These are phyloP conservation scores for Wickerhamomyces kurtzmanii DNA, from an alignment of 805 yeast species.

Conservation along the genomic window DNA sequence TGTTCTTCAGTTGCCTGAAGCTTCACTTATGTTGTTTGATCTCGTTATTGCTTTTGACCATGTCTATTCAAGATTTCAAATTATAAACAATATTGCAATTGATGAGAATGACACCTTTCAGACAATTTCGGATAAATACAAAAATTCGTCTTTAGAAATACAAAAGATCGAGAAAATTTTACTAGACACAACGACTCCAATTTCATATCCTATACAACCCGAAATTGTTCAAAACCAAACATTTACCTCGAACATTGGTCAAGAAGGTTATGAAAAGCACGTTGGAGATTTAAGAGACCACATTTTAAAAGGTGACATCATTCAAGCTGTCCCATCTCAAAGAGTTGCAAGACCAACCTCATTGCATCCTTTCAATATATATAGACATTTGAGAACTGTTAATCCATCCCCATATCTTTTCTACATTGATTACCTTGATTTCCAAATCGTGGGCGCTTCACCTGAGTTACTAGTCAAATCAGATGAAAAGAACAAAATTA, in stretches of 20 bases:
- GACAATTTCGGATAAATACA: slow-evolving; percentile 34
- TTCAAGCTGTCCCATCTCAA: slow-evolving; percentile 98
- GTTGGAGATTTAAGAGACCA: slow-evolving; percentile 70
- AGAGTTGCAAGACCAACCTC: slow-evolving; percentile 93
- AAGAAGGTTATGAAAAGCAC: slow-evolving; percentile 83
- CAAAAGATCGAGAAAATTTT: slow-evolving; percentile 41
- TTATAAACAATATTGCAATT: slow-evolving; percentile 69
- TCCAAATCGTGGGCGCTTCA: slow-evolving; percentile 95
- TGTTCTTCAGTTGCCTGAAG: slow-evolving; percentile 79
- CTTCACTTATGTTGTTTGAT: slow-evolving; percentile 86
- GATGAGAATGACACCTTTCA: slow-evolving; percentile 19
- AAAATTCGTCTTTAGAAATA: slow-evolving; percentile 48
- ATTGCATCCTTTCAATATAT: slow-evolving; percentile 92
- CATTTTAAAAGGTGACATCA: slow-evolving; percentile 84
- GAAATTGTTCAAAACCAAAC: slow-evolving; percentile 58
- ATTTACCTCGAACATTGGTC: slow-evolving; percentile 85
- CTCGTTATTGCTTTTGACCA: slow-evolving; percentile 87
- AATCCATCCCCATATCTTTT: slow-evolving; percentile 97
- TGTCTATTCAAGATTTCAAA: slow-evolving; percentile 87
- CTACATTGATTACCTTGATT: slow-evolving; percentile 84
- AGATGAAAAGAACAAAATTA: slow-evolving; percentile 59
- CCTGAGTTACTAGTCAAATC: slow-evolving; percentile 89
- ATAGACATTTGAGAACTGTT: slow-evolving; percentile 88
- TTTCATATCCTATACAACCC: slow-evolving; percentile 65
- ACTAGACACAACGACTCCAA: slow-evolving; percentile 28